A percentile compares a stretch with the other conserved stretches of the same genome.
Evolutionary conservation across 352 stramenopile species (phyloP).

Genomic region (Pythium vanterpoolii): DNA sequence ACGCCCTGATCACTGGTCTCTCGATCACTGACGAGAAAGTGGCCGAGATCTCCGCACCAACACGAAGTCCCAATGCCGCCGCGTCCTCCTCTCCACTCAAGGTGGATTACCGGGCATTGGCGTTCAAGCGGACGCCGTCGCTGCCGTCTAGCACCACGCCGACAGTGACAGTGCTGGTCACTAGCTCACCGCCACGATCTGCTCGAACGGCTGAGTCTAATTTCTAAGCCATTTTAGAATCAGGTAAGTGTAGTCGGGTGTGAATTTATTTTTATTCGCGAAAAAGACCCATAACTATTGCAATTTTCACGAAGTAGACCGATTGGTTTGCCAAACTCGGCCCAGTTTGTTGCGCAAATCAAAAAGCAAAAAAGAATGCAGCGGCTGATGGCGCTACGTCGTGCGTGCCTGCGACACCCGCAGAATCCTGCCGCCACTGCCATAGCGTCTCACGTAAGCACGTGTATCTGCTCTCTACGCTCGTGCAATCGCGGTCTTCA

Average conservation of each 20-base stretch:
- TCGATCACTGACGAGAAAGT: neutral
- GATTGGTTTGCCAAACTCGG: too few relatives aligned
- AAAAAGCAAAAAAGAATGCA: neutral
- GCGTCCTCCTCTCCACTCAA: constrained; percentile 18
- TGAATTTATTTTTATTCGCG: neutral
- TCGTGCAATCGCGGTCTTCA: neutral
- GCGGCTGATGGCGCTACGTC: neutral
- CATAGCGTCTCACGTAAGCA: neutral
- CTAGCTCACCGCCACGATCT: neutral
- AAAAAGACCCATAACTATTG: too few relatives aligned
- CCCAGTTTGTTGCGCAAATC: constrained; percentile 4
- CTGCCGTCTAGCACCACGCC: neutral
- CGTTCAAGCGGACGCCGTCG: constrained; percentile 35
- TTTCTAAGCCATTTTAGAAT: neutral
- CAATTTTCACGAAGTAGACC: too few relatives aligned
- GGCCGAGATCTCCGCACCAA: constrained; percentile 1
- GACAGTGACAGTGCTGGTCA: neutral
- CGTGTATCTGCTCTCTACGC: neutral
- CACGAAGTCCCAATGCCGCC: neutral
- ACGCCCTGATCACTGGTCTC: neutral
- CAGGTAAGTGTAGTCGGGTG: neutral
- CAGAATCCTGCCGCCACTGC: neutral
- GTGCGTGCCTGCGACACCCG: neutral
- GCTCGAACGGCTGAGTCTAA: neutral
- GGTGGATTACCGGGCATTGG: constrained; percentile 46